These are phyloP conservation scores for Suillus ampliporus DNA, from an alignment of 768 basidiomycete species.

Conservation along the genomic window DNA sequence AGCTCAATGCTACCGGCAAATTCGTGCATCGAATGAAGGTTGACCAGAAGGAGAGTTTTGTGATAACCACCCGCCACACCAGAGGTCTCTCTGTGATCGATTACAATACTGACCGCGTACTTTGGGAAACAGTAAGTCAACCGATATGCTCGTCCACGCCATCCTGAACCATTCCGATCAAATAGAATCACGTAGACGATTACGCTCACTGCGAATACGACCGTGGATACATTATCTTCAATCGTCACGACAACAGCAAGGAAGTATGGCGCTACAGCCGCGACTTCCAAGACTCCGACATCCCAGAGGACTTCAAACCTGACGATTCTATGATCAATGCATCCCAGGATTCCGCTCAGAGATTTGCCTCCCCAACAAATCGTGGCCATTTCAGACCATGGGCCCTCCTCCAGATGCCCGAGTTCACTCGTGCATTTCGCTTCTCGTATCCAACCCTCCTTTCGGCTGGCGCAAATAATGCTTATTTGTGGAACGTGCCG, in stretches of 20 bases:
- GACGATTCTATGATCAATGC: slow-evolving; percentile 33
- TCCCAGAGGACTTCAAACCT: slow-evolving; percentile 37
- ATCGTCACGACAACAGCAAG: slow-evolving; percentile 57
- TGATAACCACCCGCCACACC: slow-evolving; percentile 58
- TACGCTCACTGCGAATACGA: slow-evolving; percentile 79
- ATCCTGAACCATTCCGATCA: slow-evolving; percentile 5
- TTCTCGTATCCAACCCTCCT: slow-evolving; percentile 72
- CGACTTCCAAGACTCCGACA: slow-evolving; percentile 33
- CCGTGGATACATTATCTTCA: slow-evolving; percentile 73
- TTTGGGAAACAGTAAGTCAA: slow-evolving; percentile 55
- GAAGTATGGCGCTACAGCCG: slow-evolving; percentile 71
- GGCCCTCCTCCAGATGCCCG: slow-evolving; percentile 58
- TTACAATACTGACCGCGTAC: slow-evolving; percentile 47
- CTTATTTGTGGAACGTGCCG: slow-evolving; percentile 69
- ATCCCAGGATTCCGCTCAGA: slow-evolving; percentile 26
- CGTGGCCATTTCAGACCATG: slow-evolving; percentile 66
- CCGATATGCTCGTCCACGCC: background rate
- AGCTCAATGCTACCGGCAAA: slow-evolving; percentile 40
- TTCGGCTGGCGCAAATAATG: slow-evolving; percentile 47
- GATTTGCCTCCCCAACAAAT: slow-evolving; percentile 16
- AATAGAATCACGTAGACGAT: slow-evolving; percentile 19
- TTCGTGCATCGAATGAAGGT: slow-evolving; percentile 78
- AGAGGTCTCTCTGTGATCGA: slow-evolving; percentile 69
- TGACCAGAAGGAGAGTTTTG: slow-evolving; percentile 63
- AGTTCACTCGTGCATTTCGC: slow-evolving; percentile 57